phyloP scores from a whole-genome alignment of 2,329 filamentous ascomycete species.

The Coleophoma eucalyptorum region DNA sequence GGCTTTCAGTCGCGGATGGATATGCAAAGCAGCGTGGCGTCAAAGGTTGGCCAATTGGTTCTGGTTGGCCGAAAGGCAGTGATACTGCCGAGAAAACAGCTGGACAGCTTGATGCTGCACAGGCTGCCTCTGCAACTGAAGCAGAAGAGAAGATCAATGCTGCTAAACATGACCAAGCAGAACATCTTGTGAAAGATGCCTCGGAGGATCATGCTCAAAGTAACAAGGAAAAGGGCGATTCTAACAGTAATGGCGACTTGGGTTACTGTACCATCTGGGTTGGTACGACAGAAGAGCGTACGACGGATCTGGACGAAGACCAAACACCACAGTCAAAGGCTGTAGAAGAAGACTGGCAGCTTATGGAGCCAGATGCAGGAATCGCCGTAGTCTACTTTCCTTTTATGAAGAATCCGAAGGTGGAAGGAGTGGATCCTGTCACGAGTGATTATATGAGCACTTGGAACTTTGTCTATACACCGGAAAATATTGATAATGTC shows the following conservation, averaged over 20 bases:
- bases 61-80: slow-evolving; percentile 78
- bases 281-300: slow-evolving; percentile 73
- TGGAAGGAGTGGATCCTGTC: slow-evolving; percentile 78
- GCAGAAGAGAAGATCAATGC: slow-evolving; percentile 60
- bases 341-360: slow-evolving; percentile 60
- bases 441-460: slow-evolving; percentile 85
- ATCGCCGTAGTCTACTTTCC: slow-evolving; percentile 90
- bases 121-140: slow-evolving; percentile 51
- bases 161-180: slow-evolving; percentile 47
- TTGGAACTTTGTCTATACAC: slow-evolving; percentile 97
- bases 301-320: slow-evolving; percentile 47
- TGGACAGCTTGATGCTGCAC: slow-evolving; percentile 63
- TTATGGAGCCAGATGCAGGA: slow-evolving; percentile 75
- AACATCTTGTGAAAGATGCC: slow-evolving; percentile 26
- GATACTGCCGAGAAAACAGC: slow-evolving; percentile 57
- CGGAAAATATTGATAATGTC: slow-evolving; percentile 83
- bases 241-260: slow-evolving; percentile 49
- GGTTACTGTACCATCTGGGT: slow-evolving; percentile 96
- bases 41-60: slow-evolving; percentile 90
- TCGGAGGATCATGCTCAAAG: slow-evolving; percentile 18
- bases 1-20: slow-evolving; percentile 90
- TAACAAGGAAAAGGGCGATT: slow-evolving; percentile 32
- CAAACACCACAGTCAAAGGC: slow-evolving; percentile 36
- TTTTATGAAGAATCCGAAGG: slow-evolving; percentile 76
- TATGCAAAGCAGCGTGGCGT: slow-evolving; percentile 88